Evolutionary conservation across 192 early-diverging fungal genomes (phyloP).

Genomic region (Coemansia sp.): DNA sequence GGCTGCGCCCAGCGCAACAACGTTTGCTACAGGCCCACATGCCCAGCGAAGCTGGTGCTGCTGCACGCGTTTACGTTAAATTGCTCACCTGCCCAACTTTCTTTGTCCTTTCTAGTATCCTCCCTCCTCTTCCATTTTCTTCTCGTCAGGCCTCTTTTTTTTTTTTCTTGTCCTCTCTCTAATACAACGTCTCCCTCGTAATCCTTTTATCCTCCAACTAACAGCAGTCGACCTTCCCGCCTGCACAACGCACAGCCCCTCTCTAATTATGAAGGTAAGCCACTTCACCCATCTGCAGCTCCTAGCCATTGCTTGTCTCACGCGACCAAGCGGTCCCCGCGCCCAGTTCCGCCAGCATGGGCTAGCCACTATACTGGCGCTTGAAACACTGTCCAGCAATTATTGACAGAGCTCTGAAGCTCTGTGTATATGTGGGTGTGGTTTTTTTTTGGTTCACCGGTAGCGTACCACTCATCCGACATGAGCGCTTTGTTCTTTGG

Average conservation of each 20-base stretch:
- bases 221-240: background rate
- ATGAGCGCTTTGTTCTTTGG: background rate
- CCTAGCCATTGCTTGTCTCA: background rate
- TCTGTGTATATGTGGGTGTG: background rate
- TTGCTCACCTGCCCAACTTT: background rate
- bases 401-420: background rate
- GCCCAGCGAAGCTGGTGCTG: background rate
- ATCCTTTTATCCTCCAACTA: background rate
- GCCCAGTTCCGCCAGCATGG: background rate
- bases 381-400: background rate
- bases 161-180: background rate
- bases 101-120: constrained; percentile 4
- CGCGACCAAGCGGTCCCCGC: background rate
- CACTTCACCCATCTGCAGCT: background rate
- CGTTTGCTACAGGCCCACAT: background rate
- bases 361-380: background rate
- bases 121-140: constrained; percentile 3
- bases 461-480: background rate
- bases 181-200: background rate
- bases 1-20: constrained; percentile 1
- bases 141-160: constrained; percentile 1
- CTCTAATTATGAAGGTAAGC: constrained; percentile 34
- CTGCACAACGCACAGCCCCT: background rate
- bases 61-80: constrained; percentile 1
- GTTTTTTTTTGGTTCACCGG: background rate